phyloP scores from a whole-genome alignment of 495 filamentous ascomycete genomes.

The Hyaloscypha finlandica region DNA sequence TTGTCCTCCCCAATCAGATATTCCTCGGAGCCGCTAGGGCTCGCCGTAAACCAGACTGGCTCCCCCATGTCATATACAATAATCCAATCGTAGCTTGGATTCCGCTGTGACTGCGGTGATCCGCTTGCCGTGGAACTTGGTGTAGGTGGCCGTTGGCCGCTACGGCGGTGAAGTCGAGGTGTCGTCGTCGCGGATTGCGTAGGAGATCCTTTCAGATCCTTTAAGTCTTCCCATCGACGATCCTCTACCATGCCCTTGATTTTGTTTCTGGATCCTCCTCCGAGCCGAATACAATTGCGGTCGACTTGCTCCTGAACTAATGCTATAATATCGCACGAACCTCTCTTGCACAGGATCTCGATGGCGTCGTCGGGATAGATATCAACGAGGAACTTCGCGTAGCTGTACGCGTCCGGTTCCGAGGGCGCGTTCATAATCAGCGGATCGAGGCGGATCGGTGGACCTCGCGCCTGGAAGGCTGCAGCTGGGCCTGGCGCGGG shows the following conservation, averaged over 20 bases:
- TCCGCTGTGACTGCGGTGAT: background rate
- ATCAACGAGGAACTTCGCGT: background rate
- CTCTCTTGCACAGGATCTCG: background rate
- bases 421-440: background rate
- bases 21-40: background rate
- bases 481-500: background rate
- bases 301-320: background rate
- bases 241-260: background rate
- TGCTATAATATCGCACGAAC: background rate
- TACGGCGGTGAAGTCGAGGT: background rate
- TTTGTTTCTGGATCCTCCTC: background rate
- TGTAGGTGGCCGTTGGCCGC: background rate
- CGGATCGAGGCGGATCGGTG: background rate
- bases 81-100: background rate
- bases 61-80: background rate
- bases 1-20: slow-evolving; percentile 2
- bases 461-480: background rate
- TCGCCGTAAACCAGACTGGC: background rate
- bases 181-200: background rate
- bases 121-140: background rate
- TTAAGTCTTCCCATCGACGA: background rate
- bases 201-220: background rate
- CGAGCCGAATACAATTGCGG: background rate
- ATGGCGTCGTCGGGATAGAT: background rate
- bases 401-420: background rate